Base-by-base conservation (phyloP, 139 green algal species). In the Coelastrella sp. region DNA sequence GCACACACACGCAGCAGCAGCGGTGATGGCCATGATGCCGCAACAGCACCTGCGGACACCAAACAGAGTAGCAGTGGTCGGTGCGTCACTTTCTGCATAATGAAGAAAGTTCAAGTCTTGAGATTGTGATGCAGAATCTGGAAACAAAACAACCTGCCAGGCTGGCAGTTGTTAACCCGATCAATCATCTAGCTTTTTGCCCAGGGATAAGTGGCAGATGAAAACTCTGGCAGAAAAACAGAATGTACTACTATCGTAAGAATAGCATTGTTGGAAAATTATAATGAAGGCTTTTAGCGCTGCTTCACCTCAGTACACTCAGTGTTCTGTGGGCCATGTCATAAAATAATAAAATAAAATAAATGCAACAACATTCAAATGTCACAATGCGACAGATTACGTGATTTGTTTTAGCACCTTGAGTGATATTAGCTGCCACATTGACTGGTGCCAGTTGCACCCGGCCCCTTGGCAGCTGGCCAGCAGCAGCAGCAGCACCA, bases 371-470 rank as follows among this genome's bases (percentile, higher is more conserved):
- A 73, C 17, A 22, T 20, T 58, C 0, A 76, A 11, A 8, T 7
- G 0, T 56, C 82, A 35, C 6, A 11, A 49, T 24, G 25, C 0
- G 35, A 49, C 35, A 49, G 3, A 49, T 49, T 49, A 3, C 35
- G 35, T 1, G 35, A 49, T 49, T 1, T 49, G 1, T 49, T 49
- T 49, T 49, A 3, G 35, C 57, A 89, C 84, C 70, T 57, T 35
- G 66, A 0, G 66, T 82, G 0, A 80, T 8, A 65, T 75, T 90
- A 9, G 75, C 73, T 4, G 86, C 86, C 15, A 84, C 86, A 35
- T 90, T 74, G 0, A 90, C 74, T 12, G 86, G 74, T 25, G 74
- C 86, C 87, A 91, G 78, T 35, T 61, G 78, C 65, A 91, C 87
- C 3, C 60, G 35, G 49, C 87, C 87, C 7, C 66, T 35, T 3